Base-by-base conservation (phyloP, 805 yeast species). In the Jamesozyma gamospora region DNA sequence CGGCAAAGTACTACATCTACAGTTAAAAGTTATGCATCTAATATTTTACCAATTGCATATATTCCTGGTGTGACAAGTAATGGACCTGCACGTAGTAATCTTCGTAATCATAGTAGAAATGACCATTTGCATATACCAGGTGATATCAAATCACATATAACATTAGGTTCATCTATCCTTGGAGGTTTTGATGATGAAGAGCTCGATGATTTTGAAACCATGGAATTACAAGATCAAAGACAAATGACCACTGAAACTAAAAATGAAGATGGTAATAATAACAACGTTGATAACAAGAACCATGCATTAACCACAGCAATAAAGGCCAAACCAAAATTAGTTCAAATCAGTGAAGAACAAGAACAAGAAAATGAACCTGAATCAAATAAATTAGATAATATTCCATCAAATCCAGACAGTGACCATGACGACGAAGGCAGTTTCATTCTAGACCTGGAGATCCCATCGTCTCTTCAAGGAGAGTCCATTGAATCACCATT, bases 1-100 rank as follows among this genome's bases (percentile, higher is more conserved):
- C 45, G 62, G 63, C 16, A 17, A 13, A 47, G 66, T 26, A 82
- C 88, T 8, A 73, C 82, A 25, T 74, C 87, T 6, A 74, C 79
- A 12, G 68, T 79, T 35, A 79, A 92, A 10, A 76, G 81, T 50
- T 94, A 94, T 4, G 82, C 94, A 12, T 82, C 94, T 12, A 87
- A 88, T 59, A 78, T 88, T 47, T 72, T 88, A 44, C 95, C 95
- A 15, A 81, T 90, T 41, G 95, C 95, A 2, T 88, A 87, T 56
- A 84, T 88, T 43, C 97, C 96, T 0, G 96, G 96, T 28, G 96
- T 87, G 34, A 83, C 87, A 4, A 48, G 43, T 40, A 38, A 41
- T 1, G 34, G 32, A 15, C 14, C 26, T 15, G 30, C 14, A 15
- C 16, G 37, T 6, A 33, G 14, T 1, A 36, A 10, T 40, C 32